phyloP scores from a whole-genome alignment of 2,329 filamentous ascomycete genomes.

The Hypoxylon sp. region DNA sequence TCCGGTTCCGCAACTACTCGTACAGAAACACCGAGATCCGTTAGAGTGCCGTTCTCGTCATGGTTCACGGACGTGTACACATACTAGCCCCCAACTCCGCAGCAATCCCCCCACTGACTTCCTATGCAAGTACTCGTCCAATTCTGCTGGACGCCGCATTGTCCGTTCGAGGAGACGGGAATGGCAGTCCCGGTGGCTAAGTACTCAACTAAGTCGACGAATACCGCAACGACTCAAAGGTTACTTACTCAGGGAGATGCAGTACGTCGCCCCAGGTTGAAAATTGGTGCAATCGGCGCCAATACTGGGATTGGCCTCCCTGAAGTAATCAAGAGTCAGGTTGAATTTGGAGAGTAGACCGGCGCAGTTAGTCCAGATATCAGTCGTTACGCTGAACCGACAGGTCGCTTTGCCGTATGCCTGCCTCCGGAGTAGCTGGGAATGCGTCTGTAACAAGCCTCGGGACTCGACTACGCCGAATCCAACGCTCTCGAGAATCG shows the following conservation, averaged over 20 bases:
- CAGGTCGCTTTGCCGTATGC: not conserved
- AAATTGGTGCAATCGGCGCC: not conserved
- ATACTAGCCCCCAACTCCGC: slow-evolving; percentile 1
- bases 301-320: not conserved
- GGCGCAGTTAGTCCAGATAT: slow-evolving; percentile 4
- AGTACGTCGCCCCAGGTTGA: not conserved
- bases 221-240: not conserved
- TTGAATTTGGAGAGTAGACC: slow-evolving; percentile 1
- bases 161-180: not conserved
- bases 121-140: slow-evolving; percentile 9
- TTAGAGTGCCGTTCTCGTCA: not conserved
- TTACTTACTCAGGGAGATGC: not conserved
- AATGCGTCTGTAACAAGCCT: not conserved
- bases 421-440: not conserved
- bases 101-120: slow-evolving; percentile 11
- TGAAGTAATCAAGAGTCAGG: not conserved
- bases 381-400: not conserved
- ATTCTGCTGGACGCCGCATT: slow-evolving; percentile 4
- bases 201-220: not conserved
- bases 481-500: not conserved
- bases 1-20: slow-evolving; percentile 4
- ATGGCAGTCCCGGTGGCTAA: not conserved
- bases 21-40: not conserved
- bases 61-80: not conserved
- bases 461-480: not conserved